phyloP scores from a whole-genome alignment of 306 rosid species.

The Cucumis hystrix region DNA sequence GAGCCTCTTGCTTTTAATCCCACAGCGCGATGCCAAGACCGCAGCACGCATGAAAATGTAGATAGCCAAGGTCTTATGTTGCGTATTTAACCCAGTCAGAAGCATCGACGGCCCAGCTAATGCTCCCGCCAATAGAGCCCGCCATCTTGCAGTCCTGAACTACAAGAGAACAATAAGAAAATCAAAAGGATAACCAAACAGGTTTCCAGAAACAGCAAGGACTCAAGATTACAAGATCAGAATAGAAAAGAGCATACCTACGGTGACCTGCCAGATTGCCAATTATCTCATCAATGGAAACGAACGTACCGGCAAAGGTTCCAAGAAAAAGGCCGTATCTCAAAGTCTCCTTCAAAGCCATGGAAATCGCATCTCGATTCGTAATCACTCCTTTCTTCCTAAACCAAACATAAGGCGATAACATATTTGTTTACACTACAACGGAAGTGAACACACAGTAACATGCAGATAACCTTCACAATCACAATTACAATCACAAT shows the following conservation, averaged over 20 bases:
- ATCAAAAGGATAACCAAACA: slow-evolving; percentile 12
- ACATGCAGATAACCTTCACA: background rate
- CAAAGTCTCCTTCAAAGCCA: slow-evolving; percentile 74
- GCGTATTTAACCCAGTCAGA: slow-evolving; percentile 68
- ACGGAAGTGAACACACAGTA: background rate
- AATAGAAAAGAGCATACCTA: slow-evolving; percentile 53
- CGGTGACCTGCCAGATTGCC: slow-evolving; percentile 69
- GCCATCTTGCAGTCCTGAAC: slow-evolving; percentile 93
- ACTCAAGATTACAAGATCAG: background rate
- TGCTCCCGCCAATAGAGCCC: slow-evolving; percentile 90
- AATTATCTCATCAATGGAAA: slow-evolving; percentile 66
- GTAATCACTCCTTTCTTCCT: slow-evolving; percentile 53
- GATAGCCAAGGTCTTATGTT: slow-evolving; percentile 82
- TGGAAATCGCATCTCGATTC: slow-evolving; percentile 48
- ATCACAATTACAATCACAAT: background rate
- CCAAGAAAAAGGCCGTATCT: slow-evolving; percentile 89
- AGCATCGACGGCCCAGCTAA: slow-evolving; percentile 92
- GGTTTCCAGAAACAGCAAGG: background rate
- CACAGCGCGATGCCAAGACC: slow-evolving; percentile 83
- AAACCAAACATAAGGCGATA: background rate
- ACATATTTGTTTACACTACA: background rate
- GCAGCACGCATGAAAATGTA: slow-evolving; percentile 94
- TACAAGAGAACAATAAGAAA: slow-evolving; percentile 14
- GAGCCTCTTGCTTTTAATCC: slow-evolving; percentile 84
- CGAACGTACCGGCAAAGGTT: slow-evolving; percentile 84